Conservation (phyloP, 2,329 filamentous ascomycete genomes). For the Fulvia fulva region DNA sequence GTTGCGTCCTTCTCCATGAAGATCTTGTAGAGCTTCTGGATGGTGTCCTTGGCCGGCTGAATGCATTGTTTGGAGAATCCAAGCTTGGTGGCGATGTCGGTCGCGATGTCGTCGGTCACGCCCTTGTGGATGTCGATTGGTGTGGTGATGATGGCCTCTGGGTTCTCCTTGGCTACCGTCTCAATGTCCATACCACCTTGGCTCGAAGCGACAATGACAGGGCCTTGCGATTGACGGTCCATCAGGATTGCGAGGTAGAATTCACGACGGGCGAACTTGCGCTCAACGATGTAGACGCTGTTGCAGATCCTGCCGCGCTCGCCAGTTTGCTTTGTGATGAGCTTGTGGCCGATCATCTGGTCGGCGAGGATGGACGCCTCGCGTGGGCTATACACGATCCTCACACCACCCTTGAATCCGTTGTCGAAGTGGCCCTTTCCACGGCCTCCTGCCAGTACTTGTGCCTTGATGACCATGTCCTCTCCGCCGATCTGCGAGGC, state of each 20-base stretch:
- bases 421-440: constrained; percentile 98
- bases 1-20: constrained; percentile 98
- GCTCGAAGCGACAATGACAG: constrained; percentile 95
- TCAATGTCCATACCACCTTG: constrained; percentile 99
- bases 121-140: constrained; percentile 90
- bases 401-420: constrained; percentile 96
- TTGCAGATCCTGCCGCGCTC: constrained; percentile 90
- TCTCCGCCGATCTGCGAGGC: constrained; percentile 85
- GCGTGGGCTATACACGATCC: constrained; percentile 96
- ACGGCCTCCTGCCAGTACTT: constrained; percentile 94
- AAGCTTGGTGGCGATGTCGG: constrained; percentile 82
- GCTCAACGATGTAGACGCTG: constrained; percentile 97
- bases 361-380: constrained; percentile 95
- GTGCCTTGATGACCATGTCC: constrained; percentile 99
- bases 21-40: constrained; percentile 98
- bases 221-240: constrained; percentile 86
- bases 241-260: constrained; percentile 99
- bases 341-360: constrained; percentile 99
- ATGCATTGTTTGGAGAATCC: constrained; percentile 98
- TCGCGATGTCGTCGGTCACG: constrained; percentile 92
- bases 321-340: constrained; percentile 99
- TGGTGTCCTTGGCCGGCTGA: constrained; percentile 89
- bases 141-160: constrained; percentile 91
- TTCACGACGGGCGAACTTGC: constrained; percentile 97
- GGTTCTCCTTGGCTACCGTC: constrained; percentile 94